These are phyloP conservation scores for Giardia duodenalis DNA, from an alignment of 208 protist genomes.

Conservation along the genomic window DNA sequence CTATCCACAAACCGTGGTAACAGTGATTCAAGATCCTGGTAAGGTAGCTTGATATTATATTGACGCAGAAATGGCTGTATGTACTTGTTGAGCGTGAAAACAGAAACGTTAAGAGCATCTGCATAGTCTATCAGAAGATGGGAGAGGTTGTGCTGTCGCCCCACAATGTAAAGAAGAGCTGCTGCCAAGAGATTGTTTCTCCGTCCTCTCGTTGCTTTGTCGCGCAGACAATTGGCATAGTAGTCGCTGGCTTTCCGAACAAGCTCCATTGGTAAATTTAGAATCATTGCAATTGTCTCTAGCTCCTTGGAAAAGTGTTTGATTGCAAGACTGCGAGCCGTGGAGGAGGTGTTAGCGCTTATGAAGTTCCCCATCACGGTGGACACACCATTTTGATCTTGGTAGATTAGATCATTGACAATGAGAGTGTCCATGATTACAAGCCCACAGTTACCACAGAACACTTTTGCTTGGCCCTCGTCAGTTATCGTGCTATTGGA, in stretches of 20 bases:
- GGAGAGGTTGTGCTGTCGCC: background rate
- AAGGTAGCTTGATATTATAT: background rate
- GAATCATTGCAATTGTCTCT: background rate
- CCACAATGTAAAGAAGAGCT: background rate
- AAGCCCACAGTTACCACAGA: background rate
- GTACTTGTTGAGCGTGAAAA: background rate
- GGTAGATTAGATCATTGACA: background rate
- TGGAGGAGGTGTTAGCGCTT: background rate
- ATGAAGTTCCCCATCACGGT: background rate
- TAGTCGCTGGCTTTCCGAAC: background rate
- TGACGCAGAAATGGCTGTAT: background rate
- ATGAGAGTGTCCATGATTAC: background rate
- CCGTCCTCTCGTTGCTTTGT: background rate
- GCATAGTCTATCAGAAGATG: background rate
- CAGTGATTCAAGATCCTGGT: background rate
- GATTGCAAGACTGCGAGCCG: background rate
- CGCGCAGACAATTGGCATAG: background rate
- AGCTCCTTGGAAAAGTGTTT: background rate
- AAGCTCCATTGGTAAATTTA: background rate
- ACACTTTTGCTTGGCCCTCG: background rate
- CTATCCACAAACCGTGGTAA: background rate
- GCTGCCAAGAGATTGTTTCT: background rate
- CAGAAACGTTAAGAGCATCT: background rate
- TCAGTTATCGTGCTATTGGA: background rate
- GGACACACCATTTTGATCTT: background rate